Evolutionary conservation across 768 basidiomycete species (phyloP).

Genomic region (Lactifluus pinguis): DNA sequence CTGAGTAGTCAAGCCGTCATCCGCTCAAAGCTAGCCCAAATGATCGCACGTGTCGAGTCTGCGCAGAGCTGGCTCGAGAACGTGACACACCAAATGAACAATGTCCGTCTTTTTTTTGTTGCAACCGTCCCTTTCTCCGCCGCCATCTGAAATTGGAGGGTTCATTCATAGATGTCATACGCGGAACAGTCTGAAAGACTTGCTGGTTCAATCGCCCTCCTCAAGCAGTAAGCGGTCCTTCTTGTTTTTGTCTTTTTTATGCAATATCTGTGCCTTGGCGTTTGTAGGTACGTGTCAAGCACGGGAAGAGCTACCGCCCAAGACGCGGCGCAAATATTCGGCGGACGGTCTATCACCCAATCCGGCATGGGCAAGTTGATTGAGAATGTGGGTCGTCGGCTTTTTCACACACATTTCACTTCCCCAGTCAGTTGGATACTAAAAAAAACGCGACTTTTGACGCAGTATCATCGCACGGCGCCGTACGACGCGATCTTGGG

Average conservation of each 20-base stretch:
- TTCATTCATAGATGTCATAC: conserved; percentile 63
- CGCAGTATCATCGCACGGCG: conserved; percentile 71
- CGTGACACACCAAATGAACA: conserved; percentile 88
- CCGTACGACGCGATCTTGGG: conserved; percentile 81
- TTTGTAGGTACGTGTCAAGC: conserved; percentile 52
- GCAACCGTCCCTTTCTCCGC: conserved; percentile 1
- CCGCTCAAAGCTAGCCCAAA: conserved; percentile 73
- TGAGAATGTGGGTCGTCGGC: conserved; percentile 48
- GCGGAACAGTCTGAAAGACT: conserved; percentile 75
- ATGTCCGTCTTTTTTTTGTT: conserved; percentile 35
- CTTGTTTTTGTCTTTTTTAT: not conserved
- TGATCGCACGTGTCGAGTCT: conserved; percentile 86
- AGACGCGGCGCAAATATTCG: conserved; percentile 82
- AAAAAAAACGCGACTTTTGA: not conserved
- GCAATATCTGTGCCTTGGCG: not conserved
- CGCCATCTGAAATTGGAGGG: conserved; percentile 4
- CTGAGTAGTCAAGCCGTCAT: conserved; percentile 78
- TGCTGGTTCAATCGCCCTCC: conserved; percentile 80
- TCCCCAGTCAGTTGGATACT: not conserved
- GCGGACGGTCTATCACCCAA: conserved; percentile 78
- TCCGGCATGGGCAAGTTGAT: conserved; percentile 82
- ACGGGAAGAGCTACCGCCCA: conserved; percentile 57
- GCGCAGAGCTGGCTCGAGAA: conserved; percentile 86
- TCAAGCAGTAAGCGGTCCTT: conserved; percentile 62
- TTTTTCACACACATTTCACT: not conserved